Evolutionary conservation across 768 basidiomycete genomes (phyloP), one percentile per base, ranked within the genome.

Genomic region (Chiua virens): DNA sequence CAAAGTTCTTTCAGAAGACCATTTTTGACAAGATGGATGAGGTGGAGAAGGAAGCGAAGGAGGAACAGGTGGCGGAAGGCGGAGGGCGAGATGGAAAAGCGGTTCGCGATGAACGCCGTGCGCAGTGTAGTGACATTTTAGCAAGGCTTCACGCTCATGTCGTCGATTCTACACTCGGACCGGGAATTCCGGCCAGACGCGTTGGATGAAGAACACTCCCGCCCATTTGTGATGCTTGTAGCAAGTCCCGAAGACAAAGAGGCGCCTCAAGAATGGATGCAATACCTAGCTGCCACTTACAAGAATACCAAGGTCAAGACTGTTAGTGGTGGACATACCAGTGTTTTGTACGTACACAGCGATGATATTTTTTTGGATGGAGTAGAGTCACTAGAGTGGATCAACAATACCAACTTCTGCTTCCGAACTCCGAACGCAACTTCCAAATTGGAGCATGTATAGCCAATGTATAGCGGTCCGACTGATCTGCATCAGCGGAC

Each of bases 251-350:
- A 66, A 32, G 82, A 84, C 51, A 59, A 64, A 20, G 57, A 75
- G 49, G 62, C 66, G 5, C 76, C 79, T 2, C 60, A 63, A 37
- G 71, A 56, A 3, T 78, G 76, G 74, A 76, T 78, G 1, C 58
- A 73, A 43, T 84, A 78, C 71, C 58, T 84, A 18, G 73, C 70
- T 20, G 60, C 64, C 13, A 66, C 70, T 49, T 79, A 81, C 63
- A 70, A 68, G 63, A 78, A 78, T 50, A 69, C 73, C 8, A 67
- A 57, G 39, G 57, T 77, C 25, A 74, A 64, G 58, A 69, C 62
- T 40, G 49, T 81, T 35, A 67, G 60, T 15, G 82, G 83, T 1
- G 79, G 81, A 7, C 82, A 81, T 56, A 53, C 81, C n/a, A 66
- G 75, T 18, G 43, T 66, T 9, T 56, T 81, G 22, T 79, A 74